Conservation (phyloP, 2,329 filamentous ascomycete species). For the Fusarium ambrosium region DNA sequence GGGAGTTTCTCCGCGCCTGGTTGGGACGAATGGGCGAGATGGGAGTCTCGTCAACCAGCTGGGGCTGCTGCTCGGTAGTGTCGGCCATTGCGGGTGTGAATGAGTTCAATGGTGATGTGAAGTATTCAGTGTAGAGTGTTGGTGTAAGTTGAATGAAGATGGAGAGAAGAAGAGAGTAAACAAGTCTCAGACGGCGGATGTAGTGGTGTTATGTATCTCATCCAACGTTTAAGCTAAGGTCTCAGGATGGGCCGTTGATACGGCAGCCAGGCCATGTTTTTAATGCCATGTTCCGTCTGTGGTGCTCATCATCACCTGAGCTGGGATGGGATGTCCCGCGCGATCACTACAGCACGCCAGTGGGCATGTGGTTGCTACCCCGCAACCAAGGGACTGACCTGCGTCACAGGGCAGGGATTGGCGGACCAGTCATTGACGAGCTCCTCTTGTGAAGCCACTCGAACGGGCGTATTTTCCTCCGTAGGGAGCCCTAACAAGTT, state of each 20-base stretch:
- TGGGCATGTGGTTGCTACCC: conserved; percentile 41
- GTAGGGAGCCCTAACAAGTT: conserved; percentile 3
- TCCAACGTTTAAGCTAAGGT: conserved; percentile 37
- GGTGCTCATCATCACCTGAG: conserved; percentile 33
- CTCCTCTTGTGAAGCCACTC: conserved; percentile 22
- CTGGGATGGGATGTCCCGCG: conserved; percentile 33
- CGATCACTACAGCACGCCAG: conserved; percentile 27
- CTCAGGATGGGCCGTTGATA: conserved; percentile 46
- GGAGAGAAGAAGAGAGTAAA: conserved; percentile 20
- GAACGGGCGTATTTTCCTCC: conserved; percentile 17
- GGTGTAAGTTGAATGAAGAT: conserved; percentile 20
- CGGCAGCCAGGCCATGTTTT: conserved; percentile 46
- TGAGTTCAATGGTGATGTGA: conserved; percentile 2
- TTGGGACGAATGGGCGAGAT: conserved; percentile 68
- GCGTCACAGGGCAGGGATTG: conserved; percentile 45
- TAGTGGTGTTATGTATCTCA: conserved; percentile 43
- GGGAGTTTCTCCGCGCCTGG: conserved; percentile 73
- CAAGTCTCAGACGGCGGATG: conserved; percentile 32
- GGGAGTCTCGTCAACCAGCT: conserved; percentile 63
- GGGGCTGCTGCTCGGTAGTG: conserved; percentile 39
- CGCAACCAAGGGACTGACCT: conserved; percentile 42
- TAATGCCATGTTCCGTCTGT: conserved; percentile 28
- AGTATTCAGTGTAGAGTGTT: neutral
- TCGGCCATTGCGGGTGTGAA: conserved; percentile 45
- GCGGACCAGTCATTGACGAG: conserved; percentile 32